Percentiles rank a stretch among this genome's conserved stretches.
phyloP scores from a whole-genome alignment of 257 asterid genomes.

The Nicotiana noctiflora region DNA sequence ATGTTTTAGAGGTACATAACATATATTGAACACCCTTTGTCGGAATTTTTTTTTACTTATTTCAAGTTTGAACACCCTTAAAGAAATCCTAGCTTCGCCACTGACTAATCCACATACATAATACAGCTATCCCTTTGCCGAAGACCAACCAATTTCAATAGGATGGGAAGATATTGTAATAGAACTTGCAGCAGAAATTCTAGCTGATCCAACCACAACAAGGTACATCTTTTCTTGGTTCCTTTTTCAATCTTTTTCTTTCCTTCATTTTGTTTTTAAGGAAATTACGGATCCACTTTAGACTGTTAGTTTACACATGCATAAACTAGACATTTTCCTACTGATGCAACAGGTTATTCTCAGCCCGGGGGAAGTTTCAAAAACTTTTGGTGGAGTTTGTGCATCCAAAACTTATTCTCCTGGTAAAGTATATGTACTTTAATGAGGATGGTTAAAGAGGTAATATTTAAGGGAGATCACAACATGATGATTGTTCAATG shows the following conservation, averaged over 20 bases:
- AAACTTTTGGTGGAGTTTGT: constrained; percentile 57
- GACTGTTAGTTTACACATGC: too few species aligned
- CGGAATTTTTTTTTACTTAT: too few species aligned
- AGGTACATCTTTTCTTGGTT: constrained; percentile 15
- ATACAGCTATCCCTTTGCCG: constrained; percentile 71
- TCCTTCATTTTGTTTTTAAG: too few species aligned
- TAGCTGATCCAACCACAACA: constrained; percentile 59
- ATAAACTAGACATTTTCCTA: too few species aligned
- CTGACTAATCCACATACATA: constrained; percentile 1
- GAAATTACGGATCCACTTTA: too few species aligned
- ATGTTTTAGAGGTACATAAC: too few species aligned
- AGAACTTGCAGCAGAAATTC: constrained; percentile 64
- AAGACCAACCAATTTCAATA: constrained; percentile 71
- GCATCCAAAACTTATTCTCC: constrained; percentile 70
- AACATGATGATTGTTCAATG: neutral
- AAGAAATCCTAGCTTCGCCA: too few species aligned
- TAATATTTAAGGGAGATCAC: neutral
- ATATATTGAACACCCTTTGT: too few species aligned
- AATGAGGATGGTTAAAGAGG: neutral
- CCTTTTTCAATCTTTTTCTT: too few species aligned
- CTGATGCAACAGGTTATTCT: constrained; percentile 23
- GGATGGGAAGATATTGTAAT: constrained; percentile 77
- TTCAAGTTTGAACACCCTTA: too few species aligned
- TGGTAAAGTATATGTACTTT: constrained; percentile 36
- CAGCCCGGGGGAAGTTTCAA: constrained; percentile 59